Evolutionary conservation across 768 basidiomycete species (phyloP), one percentile per base, ranked within the genome.

Genomic region (Russula olivacea): DNA sequence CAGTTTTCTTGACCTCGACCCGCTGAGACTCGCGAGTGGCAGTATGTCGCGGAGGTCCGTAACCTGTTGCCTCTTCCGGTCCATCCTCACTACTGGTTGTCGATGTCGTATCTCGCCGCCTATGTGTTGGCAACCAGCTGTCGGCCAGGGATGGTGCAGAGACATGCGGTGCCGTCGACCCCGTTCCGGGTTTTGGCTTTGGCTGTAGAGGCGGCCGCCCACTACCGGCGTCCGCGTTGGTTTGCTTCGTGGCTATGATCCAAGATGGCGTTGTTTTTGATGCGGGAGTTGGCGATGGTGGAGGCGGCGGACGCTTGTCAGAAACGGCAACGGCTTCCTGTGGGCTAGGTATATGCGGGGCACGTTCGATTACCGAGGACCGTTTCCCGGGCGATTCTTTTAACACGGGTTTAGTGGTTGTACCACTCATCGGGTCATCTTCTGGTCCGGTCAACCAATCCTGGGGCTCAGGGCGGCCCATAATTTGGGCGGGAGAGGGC

Each of bases 391-490:
- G 87, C 19, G 86, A 87, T 21, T 86, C 82, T 59, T 88, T 84
- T 55, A 89, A 73, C 34, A 86, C 75, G 3, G 85, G 81, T 23
- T 76, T 47, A 21, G 36, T 49, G 9, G 61, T 58, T 30, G 61
- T 48, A 36, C 52, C 61, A 55, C 55, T 25, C 43, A 28, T 61
- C 32, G 68, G 64, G 47, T 78, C 74, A 49, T 80, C 78, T 60
- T 84, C 81, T 58, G 81, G 81, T 10, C 90, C 90, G 19, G 91
- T 90, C 38, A 93, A 74, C 89, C 90, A 90, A 70, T 91, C 89
- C 66, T 75, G 78, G 52, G 74, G 76, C 70, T 71, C 74, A 2
- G 69, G 58, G 68, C 68, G 74, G 38, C 68, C 69, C 23, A 61
- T 63, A n/a, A 62, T 61, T 36, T 72, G 68, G 11, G 71, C 68